A percentile compares a stretch with the other conserved stretches of the same genome.
Conservation (phyloP, 192 early-diverging fungal species). For the Coemansia sp. region DNA sequence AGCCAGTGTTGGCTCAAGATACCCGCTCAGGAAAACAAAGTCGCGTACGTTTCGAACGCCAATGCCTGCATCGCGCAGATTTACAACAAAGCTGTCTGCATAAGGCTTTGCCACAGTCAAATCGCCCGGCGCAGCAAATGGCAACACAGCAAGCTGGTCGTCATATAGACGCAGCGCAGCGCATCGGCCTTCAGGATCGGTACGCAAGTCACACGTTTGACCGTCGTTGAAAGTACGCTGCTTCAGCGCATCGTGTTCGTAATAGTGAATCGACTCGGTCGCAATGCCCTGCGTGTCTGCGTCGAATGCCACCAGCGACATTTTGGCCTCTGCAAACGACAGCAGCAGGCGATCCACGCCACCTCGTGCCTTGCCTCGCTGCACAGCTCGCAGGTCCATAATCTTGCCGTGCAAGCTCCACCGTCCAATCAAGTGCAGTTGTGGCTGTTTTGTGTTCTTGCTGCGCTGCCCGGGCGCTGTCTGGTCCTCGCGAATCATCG, state of each 20-base stretch:
- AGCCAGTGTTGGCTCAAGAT: constrained; percentile 90
- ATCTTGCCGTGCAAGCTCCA: constrained; percentile 51
- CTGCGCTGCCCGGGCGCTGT: not conserved
- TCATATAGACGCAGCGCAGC: constrained; percentile 85
- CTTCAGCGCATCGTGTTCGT: constrained; percentile 89
- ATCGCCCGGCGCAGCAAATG: constrained; percentile 74
- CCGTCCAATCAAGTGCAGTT: constrained; percentile 38
- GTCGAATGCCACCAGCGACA: constrained; percentile 89
- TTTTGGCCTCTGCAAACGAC: constrained; percentile 62
- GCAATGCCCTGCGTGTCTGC: constrained; percentile 69
- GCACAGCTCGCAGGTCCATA: constrained; percentile 40
- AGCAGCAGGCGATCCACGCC: constrained; percentile 42
- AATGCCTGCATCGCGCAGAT: constrained; percentile 59
- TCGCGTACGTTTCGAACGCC: constrained; percentile 81
- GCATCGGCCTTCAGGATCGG: constrained; percentile 88
- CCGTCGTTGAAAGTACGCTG: constrained; percentile 56
- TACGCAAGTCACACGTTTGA: constrained; percentile 50
- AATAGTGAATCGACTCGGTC: constrained; percentile 96
- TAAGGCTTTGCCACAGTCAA: constrained; percentile 56
- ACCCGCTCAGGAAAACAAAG: constrained; percentile 87
- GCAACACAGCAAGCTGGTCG: constrained; percentile 86
- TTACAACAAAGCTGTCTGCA: constrained; percentile 71
- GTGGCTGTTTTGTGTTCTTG: constrained; percentile 33
- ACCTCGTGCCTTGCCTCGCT: constrained; percentile 13
- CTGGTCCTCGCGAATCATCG: constrained; percentile 37